Percentiles rank a stretch among this genome's conserved stretches.
Evolutionary conservation across 371 early-diverging fungal genomes (phyloP).

Genomic region (Rhizopus delemar): DNA sequence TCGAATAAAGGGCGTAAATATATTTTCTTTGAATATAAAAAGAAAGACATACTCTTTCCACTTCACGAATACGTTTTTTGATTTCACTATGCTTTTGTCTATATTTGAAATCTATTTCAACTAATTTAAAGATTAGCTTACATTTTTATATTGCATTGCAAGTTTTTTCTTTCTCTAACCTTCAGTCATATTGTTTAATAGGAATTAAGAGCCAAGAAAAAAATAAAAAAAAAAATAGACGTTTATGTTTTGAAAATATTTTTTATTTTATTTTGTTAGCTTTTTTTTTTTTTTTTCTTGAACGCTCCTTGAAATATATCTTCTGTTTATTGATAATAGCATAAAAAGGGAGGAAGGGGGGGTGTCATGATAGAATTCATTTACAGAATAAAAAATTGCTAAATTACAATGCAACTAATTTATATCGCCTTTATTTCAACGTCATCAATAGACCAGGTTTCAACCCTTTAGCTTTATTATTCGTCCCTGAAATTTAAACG

Average conservation of each 20-base stretch:
- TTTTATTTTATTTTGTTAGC: no score
- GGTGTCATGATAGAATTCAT: no score
- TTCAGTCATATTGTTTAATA: not conserved
- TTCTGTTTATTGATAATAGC: not conserved
- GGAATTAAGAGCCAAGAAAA: not conserved
- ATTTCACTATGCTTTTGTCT: conserved; percentile 60
- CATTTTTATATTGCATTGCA: not conserved
- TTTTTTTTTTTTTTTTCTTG: not conserved
- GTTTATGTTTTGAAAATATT: no score
- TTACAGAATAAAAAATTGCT: no score
- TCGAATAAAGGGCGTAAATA: no score
- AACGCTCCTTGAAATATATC: conserved; percentile 1
- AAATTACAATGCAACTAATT: no score
- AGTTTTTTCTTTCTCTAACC: not conserved
- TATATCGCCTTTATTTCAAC: no score
- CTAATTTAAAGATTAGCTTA: not conserved
- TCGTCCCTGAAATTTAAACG: not conserved
- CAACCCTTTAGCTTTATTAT: no score
- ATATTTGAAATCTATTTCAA: conserved; percentile 49
- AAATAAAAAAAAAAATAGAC: not conserved
- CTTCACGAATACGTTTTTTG: conserved; percentile 61
- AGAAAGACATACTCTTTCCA: conserved; percentile 56
- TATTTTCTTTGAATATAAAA: not conserved
- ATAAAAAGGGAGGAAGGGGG: not conserved
- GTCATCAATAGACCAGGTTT: no score